These are phyloP conservation scores for Syzygium grande DNA, from an alignment of 345 rosid genomes.

Conservation along the genomic window DNA sequence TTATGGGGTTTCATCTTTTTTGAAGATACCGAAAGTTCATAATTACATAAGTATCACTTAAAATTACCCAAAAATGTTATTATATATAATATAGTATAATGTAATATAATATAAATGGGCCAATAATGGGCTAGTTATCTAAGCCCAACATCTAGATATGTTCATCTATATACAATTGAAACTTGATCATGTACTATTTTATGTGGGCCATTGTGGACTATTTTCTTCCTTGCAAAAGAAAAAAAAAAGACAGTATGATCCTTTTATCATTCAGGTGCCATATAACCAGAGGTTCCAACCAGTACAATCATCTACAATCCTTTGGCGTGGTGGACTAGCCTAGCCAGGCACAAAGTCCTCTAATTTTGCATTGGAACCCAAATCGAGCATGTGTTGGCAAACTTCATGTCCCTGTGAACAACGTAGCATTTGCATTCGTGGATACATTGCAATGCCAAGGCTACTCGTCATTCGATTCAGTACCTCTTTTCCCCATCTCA, in stretches of 20 bases:
- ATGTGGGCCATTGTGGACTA: neutral
- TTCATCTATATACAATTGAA: neutral
- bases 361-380: neutral
- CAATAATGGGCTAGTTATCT: too few species aligned
- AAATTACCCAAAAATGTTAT: too few species aligned
- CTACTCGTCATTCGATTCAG: neutral
- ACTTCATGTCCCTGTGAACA: neutral
- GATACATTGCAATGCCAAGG: neutral
- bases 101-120: too few species aligned
- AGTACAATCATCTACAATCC: too few species aligned
- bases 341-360: neutral
- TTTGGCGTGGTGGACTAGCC: too few species aligned
- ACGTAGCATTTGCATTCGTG: neutral
- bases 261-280: too few species aligned
- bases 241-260: too few species aligned
- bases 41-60: too few species aligned
- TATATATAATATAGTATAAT: too few species aligned
- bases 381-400: neutral
- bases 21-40: too few species aligned
- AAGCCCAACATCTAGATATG: neutral
- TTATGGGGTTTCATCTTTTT: too few species aligned
- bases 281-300: too few species aligned
- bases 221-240: neutral
- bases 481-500: neutral
- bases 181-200: neutral